Evolutionary conservation across 768 basidiomycete species (phyloP), one percentile per base, ranked within the genome.

Genomic region (Rhodotorula paludigena): DNA sequence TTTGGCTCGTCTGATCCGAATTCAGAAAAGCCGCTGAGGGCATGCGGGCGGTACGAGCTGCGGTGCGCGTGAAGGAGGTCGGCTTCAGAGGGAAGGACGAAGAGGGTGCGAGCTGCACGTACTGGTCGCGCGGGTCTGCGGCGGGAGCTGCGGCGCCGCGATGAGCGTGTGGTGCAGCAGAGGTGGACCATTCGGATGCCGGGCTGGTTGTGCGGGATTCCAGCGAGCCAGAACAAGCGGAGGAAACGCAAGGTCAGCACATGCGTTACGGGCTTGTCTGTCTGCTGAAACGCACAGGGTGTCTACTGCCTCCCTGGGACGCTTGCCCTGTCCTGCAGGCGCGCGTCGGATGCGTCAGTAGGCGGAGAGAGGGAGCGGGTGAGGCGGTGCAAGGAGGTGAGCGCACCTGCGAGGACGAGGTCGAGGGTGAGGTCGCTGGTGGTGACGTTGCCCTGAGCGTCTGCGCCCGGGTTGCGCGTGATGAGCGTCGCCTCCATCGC

Each of bases 1-100:
- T 68, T 65, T 12, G 60, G 28, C 41, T 65, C 60, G 59, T 54
- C 64, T 2, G 71, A 65, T 5, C 71, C 71, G 30, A 63, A 63
- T 5, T 44, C 7, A 0, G 71, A 68, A 42, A 55, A 57, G 2
- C 54, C 54, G 3, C 47, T 12, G 35, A 71, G 48, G 25, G 59
- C 49, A 28, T 67, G 70, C 3, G 56, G 48, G 12, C 39, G 45
- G 49, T 45, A 57, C 5, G 54, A 48, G 23, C 65, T 71, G 48
- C 21, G 15, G 20, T 1, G 28, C 20, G 25, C 1, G 9, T 5
- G 12, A 5, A 15, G 2, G 5, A 21, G 28, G 32, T 18, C 20
- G 23, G n/a, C 5, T 20, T 45, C 35, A 32, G 10, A 7, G 21
- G 2, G 32, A 25, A 9, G 23, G 42, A 5, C 1, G 33, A 20